Percentiles rank a stretch among this genome's conserved stretches.
Evolutionary conservation across 306 rosid species (phyloP).

Genomic region (Prunus dulcis): DNA sequence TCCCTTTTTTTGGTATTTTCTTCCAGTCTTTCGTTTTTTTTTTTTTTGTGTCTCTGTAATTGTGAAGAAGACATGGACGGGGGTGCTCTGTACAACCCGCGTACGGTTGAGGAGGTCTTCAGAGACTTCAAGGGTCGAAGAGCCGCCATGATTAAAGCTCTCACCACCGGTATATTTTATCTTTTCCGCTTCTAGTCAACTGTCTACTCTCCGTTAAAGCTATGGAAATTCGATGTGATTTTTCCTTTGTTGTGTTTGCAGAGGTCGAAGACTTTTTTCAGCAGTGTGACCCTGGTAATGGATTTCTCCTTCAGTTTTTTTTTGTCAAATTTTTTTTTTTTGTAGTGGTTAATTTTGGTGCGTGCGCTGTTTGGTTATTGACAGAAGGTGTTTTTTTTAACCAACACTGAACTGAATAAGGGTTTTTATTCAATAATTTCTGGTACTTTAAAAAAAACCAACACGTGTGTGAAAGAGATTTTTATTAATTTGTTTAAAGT

Average conservation of each 20-base stretch:
- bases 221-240: neutral
- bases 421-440: neutral
- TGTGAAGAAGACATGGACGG: constrained; percentile 42
- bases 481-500: neutral
- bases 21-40: too few species aligned
- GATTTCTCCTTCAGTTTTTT: neutral
- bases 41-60: neutral
- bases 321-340: neutral
- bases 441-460: neutral
- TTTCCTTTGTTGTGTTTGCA: constrained; percentile 20
- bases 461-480: constrained; percentile 1
- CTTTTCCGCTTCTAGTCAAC: neutral
- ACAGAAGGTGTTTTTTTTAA: neutral
- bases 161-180: constrained; percentile 46
- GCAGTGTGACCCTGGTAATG: constrained; percentile 68
- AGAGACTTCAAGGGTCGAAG: constrained; percentile 64
- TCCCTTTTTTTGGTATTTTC: constrained; percentile 26
- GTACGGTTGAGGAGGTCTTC: constrained; percentile 62
- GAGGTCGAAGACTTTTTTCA: constrained; percentile 48
- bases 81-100: constrained; percentile 38
- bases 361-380: neutral
- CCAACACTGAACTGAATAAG: neutral
- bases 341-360: neutral
- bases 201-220: neutral
- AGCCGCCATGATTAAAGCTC: constrained; percentile 62